Conservation (phyloP, 2,329 filamentous ascomycete genomes). For the Tolypocladium sp. region DNA sequence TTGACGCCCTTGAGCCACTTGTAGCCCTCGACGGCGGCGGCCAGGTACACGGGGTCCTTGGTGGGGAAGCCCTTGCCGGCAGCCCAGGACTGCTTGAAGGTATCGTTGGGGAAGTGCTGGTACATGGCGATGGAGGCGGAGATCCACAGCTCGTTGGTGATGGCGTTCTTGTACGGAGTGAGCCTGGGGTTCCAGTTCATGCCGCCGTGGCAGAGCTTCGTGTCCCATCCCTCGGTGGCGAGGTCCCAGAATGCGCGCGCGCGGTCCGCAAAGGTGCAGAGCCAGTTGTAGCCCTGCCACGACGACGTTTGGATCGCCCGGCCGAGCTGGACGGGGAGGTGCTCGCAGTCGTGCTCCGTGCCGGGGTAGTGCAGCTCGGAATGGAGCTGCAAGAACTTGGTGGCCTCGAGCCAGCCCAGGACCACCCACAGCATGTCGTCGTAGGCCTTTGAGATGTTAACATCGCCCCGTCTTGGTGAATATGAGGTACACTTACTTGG, state of each 20-base stretch:
- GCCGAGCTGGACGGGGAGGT: slow-evolving; percentile 1
- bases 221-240: slow-evolving; percentile 73
- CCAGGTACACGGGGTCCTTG: slow-evolving; percentile 56
- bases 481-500: slow-evolving; percentile 22
- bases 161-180: slow-evolving; percentile 86
- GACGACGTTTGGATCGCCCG: slow-evolving; percentile 22
- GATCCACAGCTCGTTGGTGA: slow-evolving; percentile 88
- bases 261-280: slow-evolving; percentile 69
- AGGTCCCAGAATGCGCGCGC: slow-evolving; percentile 81
- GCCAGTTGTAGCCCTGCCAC: slow-evolving; percentile 75
- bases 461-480: background rate
- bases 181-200: slow-evolving; percentile 85
- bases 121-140: slow-evolving; percentile 85
- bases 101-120: slow-evolving; percentile 74
- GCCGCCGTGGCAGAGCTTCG: slow-evolving; percentile 69
- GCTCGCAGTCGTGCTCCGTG: slow-evolving; percentile 5
- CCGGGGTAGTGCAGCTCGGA: slow-evolving; percentile 48
- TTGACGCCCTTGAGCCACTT: slow-evolving; percentile 69
- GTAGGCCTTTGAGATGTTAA: slow-evolving; percentile 50
- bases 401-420: slow-evolving; percentile 77
- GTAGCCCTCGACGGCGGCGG: slow-evolving; percentile 69
- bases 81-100: slow-evolving; percentile 60
- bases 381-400: slow-evolving; percentile 68
- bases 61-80: slow-evolving; percentile 13
- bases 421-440: slow-evolving; percentile 97